Conservation (phyloP, 2,329 filamentous ascomycete genomes). For the Apiospora phragmitis region DNA sequence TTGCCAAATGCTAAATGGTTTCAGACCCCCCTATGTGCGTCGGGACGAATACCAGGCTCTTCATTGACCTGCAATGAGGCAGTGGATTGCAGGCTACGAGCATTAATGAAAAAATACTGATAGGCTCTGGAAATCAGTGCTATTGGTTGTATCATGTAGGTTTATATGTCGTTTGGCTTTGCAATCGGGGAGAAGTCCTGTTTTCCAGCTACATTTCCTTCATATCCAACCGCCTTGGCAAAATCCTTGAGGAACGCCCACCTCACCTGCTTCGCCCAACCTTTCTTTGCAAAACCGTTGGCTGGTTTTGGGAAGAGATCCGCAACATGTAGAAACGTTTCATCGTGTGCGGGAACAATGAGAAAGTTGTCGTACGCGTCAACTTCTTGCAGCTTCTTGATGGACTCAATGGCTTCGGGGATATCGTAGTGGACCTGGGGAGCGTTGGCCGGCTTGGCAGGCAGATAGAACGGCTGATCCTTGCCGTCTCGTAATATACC, state of each 20-base stretch:
- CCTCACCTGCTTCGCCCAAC: conserved; percentile 42
- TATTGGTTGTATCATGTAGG: neutral
- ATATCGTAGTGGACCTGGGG: conserved; percentile 26
- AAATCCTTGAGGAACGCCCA: conserved; percentile 56
- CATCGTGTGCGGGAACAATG: conserved; percentile 49
- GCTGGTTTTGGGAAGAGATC: conserved; percentile 51
- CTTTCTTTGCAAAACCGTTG: conserved; percentile 46
- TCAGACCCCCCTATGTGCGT: conserved; percentile 17
- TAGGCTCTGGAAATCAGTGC: neutral
- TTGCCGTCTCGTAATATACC: conserved; percentile 35
- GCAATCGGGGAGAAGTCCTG: conserved; percentile 18
- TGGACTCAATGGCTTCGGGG: conserved; percentile 36
- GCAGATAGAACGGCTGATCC: conserved; percentile 33
- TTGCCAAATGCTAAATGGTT: neutral
- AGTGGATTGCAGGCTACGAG: too few relatives aligned
- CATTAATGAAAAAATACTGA: too few relatives aligned
- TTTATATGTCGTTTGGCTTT: neutral
- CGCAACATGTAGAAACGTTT: conserved; percentile 39
- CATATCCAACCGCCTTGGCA: conserved; percentile 37
- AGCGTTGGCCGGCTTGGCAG: conserved; percentile 15
- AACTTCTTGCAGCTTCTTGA: conserved; percentile 45
- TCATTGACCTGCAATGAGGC: neutral
- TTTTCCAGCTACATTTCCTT: conserved; percentile 24
- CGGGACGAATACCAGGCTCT: conserved; percentile 13
- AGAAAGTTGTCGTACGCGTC: conserved; percentile 46